Evolutionary conservation across 345 rosid species (phyloP).

Genomic region (Dipteronia sinensis): DNA sequence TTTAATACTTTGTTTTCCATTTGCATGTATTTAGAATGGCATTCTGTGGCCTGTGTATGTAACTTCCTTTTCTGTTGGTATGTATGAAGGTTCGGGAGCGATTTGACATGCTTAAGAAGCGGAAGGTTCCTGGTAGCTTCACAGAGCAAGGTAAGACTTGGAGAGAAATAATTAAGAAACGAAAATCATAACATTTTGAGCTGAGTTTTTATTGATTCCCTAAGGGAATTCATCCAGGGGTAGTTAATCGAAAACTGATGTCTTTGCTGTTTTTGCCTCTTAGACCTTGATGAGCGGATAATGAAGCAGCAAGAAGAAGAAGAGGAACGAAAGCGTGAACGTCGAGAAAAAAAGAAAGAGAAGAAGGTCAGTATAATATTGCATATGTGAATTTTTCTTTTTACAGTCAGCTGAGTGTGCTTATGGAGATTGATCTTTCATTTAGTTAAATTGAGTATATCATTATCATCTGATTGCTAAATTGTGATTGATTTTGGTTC

Average conservation of each 20-base stretch:
- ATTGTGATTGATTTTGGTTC: not conserved
- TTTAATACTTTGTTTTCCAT: not conserved
- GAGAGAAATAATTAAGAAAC: conserved; percentile 1
- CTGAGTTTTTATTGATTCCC: not conserved
- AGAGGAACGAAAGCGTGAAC: conserved; percentile 77
- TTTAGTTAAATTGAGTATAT: too few species aligned
- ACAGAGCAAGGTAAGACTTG: conserved; percentile 76
- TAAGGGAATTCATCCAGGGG: not conserved
- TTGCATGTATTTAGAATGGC: not conserved
- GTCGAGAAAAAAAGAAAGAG: conserved; percentile 90
- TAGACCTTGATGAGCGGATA: conserved; percentile 92
- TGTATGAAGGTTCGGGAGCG: conserved; percentile 78
- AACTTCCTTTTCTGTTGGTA: conserved; percentile 1
- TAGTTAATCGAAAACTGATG: not conserved
- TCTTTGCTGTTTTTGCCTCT: not conserved
- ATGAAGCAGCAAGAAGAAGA: conserved; percentile 89
- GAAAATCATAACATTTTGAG: not conserved
- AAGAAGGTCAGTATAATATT: conserved; percentile 64
- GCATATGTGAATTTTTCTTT: not conserved
- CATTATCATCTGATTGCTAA: not conserved
- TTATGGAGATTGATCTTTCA: not conserved
- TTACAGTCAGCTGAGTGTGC: not conserved
- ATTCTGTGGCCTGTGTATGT: not conserved
- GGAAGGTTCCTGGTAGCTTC: conserved; percentile 85
- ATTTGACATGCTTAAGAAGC: conserved; percentile 80